Percentiles rank a stretch among this genome's conserved stretches.
Evolutionary conservation across 768 basidiomycete genomes (phyloP).

Genomic region (Suillus subaureus): DNA sequence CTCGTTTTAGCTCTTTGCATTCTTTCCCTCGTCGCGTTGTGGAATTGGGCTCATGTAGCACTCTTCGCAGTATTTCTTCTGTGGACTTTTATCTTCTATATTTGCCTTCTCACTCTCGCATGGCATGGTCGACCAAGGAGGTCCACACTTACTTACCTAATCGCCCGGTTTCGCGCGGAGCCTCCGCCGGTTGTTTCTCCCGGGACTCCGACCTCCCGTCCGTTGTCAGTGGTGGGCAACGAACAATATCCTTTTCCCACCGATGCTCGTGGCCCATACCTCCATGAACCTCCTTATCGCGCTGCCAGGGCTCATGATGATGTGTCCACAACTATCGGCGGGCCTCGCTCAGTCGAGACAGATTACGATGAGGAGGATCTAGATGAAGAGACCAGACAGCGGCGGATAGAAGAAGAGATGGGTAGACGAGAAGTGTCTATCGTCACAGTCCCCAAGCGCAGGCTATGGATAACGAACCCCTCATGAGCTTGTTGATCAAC

Average conservation of each 20-base stretch:
- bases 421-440: conserved; percentile 82
- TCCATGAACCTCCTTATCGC: conserved; percentile 66
- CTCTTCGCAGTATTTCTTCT: conserved; percentile 66
- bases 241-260: conserved; percentile 49
- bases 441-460: conserved; percentile 73
- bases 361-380: conserved; percentile 70
- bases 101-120: conserved; percentile 51
- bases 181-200: conserved; percentile 35
- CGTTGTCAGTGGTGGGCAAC: conserved; percentile 41
- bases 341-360: conserved; percentile 53
- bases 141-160: conserved; percentile 57
- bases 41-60: conserved; percentile 53
- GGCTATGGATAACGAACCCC: conserved; percentile 75
- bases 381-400: conserved; percentile 74
- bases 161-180: conserved; percentile 44
- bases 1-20: conserved; percentile 61
- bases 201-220: conserved; percentile 39
- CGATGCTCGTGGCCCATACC: conserved; percentile 60
- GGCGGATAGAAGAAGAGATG: conserved; percentile 82
- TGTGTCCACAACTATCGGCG: conserved; percentile 38
- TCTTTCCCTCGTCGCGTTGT: conserved; percentile 59
- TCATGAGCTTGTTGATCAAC: conserved; percentile 30
- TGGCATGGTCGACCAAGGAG: conserved; percentile 59
- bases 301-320: conserved; percentile 45
- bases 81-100: conserved; percentile 63